phyloP scores from a whole-genome alignment of 352 stramenopile species.

The Achlya hypogyna region DNA sequence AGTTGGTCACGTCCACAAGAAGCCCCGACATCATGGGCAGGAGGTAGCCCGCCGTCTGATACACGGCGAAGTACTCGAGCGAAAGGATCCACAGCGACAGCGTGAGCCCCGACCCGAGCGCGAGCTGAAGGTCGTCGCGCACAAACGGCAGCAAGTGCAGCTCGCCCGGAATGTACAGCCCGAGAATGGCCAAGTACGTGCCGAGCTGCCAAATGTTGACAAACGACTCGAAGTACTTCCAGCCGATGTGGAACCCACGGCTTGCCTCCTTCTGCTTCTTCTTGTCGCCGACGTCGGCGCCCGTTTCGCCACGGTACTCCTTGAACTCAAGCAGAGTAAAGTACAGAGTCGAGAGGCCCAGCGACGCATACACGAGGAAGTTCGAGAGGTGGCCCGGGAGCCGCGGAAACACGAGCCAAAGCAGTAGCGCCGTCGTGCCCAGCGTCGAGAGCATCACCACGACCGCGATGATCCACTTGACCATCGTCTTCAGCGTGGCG shows the following conservation, averaged over 20 bases:
- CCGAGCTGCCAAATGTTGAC: conserved; percentile 18
- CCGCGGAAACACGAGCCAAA: conserved; percentile 1
- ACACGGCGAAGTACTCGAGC: conserved; percentile 18
- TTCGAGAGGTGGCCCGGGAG: not conserved
- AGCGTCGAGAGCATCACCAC: not conserved
- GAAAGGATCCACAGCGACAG: conserved; percentile 15
- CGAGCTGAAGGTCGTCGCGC: not conserved
- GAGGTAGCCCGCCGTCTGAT: conserved; percentile 13
- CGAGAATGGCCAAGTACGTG: conserved; percentile 2
- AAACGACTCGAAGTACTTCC: conserved; percentile 21
- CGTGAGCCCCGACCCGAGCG: not conserved
- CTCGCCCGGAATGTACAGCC: conserved; percentile 2
- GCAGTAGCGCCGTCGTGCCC: not conserved
- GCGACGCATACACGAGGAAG: not conserved
- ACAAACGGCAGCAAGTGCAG: not conserved
- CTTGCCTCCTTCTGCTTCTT: not conserved
- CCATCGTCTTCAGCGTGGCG: not conserved
- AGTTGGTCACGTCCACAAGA: conserved; percentile 11
- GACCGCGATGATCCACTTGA: conserved; percentile 11
- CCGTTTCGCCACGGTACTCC: conserved; percentile 13
- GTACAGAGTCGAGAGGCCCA: conserved; percentile 4
- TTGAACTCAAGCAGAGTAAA: conserved; percentile 16
- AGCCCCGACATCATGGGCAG: conserved; percentile 16
- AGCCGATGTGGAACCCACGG: not conserved
- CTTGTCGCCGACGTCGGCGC: not conserved